Percentiles rank a stretch among this genome's conserved stretches.
Conservation (phyloP, 1,139 yeast genomes). For the Yamadazyma friedrichii region DNA sequence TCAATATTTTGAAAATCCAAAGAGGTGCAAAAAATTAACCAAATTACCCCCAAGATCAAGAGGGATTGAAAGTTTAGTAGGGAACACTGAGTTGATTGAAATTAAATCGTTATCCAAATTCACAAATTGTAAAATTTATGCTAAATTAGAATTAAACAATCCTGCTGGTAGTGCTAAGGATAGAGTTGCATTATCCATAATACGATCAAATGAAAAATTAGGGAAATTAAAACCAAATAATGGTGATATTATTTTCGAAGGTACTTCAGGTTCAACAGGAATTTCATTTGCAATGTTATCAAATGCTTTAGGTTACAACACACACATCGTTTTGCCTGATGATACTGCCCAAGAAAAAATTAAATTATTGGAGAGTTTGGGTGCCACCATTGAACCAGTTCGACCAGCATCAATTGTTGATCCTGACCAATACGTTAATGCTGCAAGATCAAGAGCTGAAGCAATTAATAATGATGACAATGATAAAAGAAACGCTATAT, state of each 20-base stretch:
- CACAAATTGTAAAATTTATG: constrained; percentile 83
- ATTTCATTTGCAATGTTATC: constrained; percentile 88
- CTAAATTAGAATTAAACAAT: constrained; percentile 80
- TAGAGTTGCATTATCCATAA: constrained; percentile 85
- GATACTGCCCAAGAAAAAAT: constrained; percentile 88
- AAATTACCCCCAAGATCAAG: constrained; percentile 31
- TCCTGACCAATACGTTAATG: constrained; percentile 88
- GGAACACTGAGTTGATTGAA: constrained; percentile 85
- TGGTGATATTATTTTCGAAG: constrained; percentile 77
- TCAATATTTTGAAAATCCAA: neutral
- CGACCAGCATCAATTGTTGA: constrained; percentile 95
- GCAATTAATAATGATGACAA: constrained; percentile 44
- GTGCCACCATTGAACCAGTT: constrained; percentile 86
- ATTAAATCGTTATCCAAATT: constrained; percentile 68
- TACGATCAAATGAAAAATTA: constrained; percentile 59
- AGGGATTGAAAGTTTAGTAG: constrained; percentile 61
- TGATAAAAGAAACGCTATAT: constrained; percentile 56
- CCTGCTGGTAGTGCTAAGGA: constrained; percentile 98
- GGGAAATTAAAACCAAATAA: constrained; percentile 59
- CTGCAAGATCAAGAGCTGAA: constrained; percentile 68
- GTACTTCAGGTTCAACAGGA: constrained; percentile 96
- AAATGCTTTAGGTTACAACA: constrained; percentile 81
- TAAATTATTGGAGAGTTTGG: constrained; percentile 65
- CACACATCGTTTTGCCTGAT: constrained; percentile 93
- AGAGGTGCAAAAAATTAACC: constrained; percentile 12